phyloP scores from a whole-genome alignment of 139 green algal species.

The Tetraselmis striata region DNA sequence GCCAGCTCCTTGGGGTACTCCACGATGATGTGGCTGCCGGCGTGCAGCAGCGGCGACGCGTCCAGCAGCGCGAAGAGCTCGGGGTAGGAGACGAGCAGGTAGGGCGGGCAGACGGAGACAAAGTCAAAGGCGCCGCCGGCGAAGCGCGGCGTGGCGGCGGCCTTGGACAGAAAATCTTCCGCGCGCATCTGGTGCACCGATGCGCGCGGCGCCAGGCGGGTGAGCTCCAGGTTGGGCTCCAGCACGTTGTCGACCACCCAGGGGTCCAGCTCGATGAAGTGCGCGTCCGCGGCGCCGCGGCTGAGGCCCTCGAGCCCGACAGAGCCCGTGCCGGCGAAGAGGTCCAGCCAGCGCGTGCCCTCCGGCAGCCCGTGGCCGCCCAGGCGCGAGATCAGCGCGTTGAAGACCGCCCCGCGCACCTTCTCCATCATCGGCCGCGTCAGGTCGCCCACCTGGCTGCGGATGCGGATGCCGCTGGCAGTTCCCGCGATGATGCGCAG shows the following conservation, averaged over 20 bases:
- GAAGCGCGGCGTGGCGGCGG: conserved; percentile 26
- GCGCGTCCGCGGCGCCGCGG: conserved; percentile 34
- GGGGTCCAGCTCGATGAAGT: conserved; percentile 87
- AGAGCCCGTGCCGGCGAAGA: conserved; percentile 71
- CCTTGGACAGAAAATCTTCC: conserved; percentile 64
- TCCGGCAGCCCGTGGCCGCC: conserved; percentile 32
- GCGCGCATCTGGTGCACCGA: conserved; percentile 51
- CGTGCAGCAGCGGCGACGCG: conserved; percentile 56
- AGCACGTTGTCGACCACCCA: conserved; percentile 69
- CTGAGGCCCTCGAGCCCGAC: conserved; percentile 49
- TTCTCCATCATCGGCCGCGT: conserved; percentile 88
- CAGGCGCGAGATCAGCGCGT: conserved; percentile 56
- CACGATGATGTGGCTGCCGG: conserved; percentile 43
- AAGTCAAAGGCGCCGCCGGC: conserved; percentile 81
- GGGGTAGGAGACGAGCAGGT: conserved; percentile 80
- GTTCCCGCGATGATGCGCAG: conserved; percentile 56
- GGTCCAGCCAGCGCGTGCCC: conserved; percentile 65
- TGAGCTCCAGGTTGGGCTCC: conserved; percentile 40
- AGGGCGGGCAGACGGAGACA: conserved; percentile 85
- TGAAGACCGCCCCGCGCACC: conserved; percentile 69
- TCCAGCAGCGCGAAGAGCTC: conserved; percentile 77
- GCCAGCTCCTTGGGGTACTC: conserved; percentile 74
- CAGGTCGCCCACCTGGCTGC: conserved; percentile 7
- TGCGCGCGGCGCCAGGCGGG: conserved; percentile 16
- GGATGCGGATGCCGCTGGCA: conserved; percentile 11